A percentile compares a stretch with the other conserved stretches of the same genome.
Evolutionary conservation across 1,284 basidiomycete genomes (phyloP).

Genomic region (Cutaneotrichosporon sp.): DNA sequence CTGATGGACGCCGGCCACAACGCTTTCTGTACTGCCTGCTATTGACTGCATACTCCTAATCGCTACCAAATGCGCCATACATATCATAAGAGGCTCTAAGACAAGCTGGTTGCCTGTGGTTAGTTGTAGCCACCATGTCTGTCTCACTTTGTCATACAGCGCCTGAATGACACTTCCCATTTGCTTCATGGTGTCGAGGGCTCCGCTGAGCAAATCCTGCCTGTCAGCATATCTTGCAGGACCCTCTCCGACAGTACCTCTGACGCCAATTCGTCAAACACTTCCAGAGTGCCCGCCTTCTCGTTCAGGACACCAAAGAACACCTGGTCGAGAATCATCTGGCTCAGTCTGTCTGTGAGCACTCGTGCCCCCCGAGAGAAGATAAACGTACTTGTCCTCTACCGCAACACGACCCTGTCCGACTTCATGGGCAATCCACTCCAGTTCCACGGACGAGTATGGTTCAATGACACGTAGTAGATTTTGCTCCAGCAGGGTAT

Average conservation of each 20-base stretch:
- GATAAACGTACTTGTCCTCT: slow-evolving; percentile 72
- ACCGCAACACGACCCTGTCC: slow-evolving; percentile 87
- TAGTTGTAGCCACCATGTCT: background rate
- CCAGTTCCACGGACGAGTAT: slow-evolving; percentile 85
- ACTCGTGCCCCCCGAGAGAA: background rate
- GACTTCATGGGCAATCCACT: slow-evolving; percentile 81
- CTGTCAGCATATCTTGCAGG: slow-evolving; percentile 9
- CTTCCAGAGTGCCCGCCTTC: slow-evolving; percentile 82
- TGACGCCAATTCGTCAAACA: slow-evolving; percentile 76
- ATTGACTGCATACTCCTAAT: too few species aligned
- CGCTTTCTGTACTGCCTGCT: background rate
- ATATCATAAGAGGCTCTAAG: slow-evolving; percentile 6
- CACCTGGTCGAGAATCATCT: slow-evolving; percentile 97
- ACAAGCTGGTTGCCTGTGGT: slow-evolving; percentile 17
- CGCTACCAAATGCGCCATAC: too few species aligned
- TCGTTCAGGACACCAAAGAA: slow-evolving; percentile 93
- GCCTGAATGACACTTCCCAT: slow-evolving; percentile 87
- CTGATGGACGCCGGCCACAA: too few species aligned
- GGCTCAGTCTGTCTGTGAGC: slow-evolving; percentile 62
- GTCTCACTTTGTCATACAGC: slow-evolving; percentile 73
- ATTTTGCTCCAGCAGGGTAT: slow-evolving; percentile 93
- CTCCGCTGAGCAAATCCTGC: slow-evolving; percentile 53
- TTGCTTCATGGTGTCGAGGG: slow-evolving; percentile 82
- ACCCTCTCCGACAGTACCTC: slow-evolving; percentile 57
- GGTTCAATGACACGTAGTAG: slow-evolving; percentile 90